These are phyloP conservation scores for Apiospora pterosperma DNA, from an alignment of 2,329 filamentous ascomycete species.

Conservation along the genomic window DNA sequence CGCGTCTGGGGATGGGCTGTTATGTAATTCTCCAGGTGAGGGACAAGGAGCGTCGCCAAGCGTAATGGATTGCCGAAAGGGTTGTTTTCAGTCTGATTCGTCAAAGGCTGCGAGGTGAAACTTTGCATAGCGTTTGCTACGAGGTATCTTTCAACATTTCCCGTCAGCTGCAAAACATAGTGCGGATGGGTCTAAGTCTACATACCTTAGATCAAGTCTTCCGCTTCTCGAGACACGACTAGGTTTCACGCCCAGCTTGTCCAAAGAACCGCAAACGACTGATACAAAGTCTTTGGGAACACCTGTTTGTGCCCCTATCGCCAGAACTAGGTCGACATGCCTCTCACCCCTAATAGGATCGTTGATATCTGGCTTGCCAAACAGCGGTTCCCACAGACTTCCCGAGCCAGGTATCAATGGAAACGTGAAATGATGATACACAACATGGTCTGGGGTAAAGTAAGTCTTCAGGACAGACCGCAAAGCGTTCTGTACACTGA, in stretches of 20 bases:
- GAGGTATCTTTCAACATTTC: slow-evolving; percentile 44
- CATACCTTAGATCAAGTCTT: slow-evolving; percentile 55
- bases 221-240: slow-evolving; percentile 50
- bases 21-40: slow-evolving; percentile 59
- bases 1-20: slow-evolving; percentile 48
- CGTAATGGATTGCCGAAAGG: slow-evolving; percentile 51
- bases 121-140: slow-evolving; percentile 59
- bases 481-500: slow-evolving; percentile 55
- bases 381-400: slow-evolving; percentile 51
- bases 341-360: slow-evolving; percentile 29
- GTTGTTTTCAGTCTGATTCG: slow-evolving; percentile 48
- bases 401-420: slow-evolving; percentile 46
- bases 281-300: slow-evolving; percentile 49
- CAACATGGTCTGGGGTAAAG: slow-evolving; percentile 45
- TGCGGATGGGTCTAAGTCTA: slow-evolving; percentile 11
- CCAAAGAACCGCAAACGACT: slow-evolving; percentile 48
- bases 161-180: neutral
- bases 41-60: slow-evolving; percentile 56
- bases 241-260: slow-evolving; percentile 50
- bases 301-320: slow-evolving; percentile 53
- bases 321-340: slow-evolving; percentile 55
- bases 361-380: slow-evolving; percentile 29
- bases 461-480: slow-evolving; percentile 48
- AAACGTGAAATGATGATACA: slow-evolving; percentile 46
- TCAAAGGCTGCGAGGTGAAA: slow-evolving; percentile 47